Evolutionary conservation across 106 monocot genomes (phyloP).

Genomic region (Dioscorea zingiberensis): DNA sequence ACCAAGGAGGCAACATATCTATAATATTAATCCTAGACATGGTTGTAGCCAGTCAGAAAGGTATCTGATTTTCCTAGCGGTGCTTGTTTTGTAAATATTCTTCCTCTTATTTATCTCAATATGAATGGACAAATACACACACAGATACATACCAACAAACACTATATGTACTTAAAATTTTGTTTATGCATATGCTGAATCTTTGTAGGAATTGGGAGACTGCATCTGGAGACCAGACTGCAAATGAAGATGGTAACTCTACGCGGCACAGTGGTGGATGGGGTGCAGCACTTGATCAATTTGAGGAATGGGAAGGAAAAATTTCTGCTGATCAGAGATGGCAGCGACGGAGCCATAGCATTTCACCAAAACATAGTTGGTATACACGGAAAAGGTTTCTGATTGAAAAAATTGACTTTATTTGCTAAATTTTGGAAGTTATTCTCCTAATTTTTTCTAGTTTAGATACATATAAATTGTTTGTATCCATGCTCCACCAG

Average conservation of each 20-base stretch:
- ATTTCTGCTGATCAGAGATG: background rate
- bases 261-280: background rate
- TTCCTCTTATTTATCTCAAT: no score
- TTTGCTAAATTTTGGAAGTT: background rate
- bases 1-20: background rate
- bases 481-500: background rate
- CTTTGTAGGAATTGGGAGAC: background rate
- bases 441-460: background rate
- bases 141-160: no score
- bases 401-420: background rate
- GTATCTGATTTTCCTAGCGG: no score
- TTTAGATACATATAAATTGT: no score
- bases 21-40: background rate
- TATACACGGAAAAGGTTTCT: background rate
- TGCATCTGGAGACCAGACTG: background rate
- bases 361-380: background rate
- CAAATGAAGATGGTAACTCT: background rate
- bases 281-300: background rate
- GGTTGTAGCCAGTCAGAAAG: background rate
- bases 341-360: background rate
- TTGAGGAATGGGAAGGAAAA: background rate
- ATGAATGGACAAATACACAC: no score
- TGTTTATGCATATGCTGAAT: no score
- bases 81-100: no score
- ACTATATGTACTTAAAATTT: no score